Evolutionary conservation across 2,329 filamentous ascomycete species (phyloP), one percentile per base, ranked within the genome.

Genomic region (Aspergillus hortae): DNA sequence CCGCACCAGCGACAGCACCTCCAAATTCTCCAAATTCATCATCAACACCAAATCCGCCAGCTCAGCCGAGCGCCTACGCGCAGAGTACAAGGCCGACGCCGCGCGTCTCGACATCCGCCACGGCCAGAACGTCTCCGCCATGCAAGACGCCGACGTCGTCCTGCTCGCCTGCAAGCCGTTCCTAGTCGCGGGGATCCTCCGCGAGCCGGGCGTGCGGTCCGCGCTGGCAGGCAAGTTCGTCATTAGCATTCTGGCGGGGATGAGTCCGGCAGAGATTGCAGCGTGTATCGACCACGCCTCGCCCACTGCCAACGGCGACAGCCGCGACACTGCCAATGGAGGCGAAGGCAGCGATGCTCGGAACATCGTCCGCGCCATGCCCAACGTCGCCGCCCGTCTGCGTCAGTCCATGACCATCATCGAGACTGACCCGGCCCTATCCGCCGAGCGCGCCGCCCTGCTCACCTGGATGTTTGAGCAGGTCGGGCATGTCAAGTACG

Each of bases 401-500:
- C 67, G 70, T 0, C 64, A 77, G 55, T 77, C 74, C 0, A 68
- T 76, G 58, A 77, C 77, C 5, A 77, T 82, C 12, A 77, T 84
- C 46, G 75, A 77, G 43, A 76, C 72, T 0, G 67, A 68, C 1
- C 65, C 72, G 1, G 69, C 74, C 1, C 67, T 81, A 0, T 61
- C 67, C 1, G 55, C 64, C 2, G 60, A 69, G 7, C 80, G 79
- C 50, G 50, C 55, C 4, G 54, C 56, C 32, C 43, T 50, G 0
- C 25, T 64, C 15, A 56, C 57, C 19, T 68, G 63, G 77, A 80
- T 85, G 41, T 85, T 86, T 68, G 76, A 71, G 23, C 76, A 77
- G 15, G 68, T 77, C 27, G 75, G 76, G 7, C 62, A 64, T 15
- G 75, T 80, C 4, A 75, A 79, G 21, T 72, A 74, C 36, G 71